Evolutionary conservation across 2,329 filamentous ascomycete species (phyloP).

Genomic region (Fusarium xyrophilum): DNA sequence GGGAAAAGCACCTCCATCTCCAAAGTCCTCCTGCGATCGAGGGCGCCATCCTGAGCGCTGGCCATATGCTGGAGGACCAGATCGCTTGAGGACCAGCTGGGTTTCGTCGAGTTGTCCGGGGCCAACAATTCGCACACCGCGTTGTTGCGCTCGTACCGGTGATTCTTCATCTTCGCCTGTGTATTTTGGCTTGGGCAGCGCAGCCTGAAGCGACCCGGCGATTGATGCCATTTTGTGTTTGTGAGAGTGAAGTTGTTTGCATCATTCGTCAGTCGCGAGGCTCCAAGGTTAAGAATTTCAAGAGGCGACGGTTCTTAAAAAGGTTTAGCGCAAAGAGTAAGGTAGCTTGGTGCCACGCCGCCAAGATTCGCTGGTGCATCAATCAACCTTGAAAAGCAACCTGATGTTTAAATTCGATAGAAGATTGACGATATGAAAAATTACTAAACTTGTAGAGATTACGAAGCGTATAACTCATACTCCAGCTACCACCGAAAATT

Average conservation of each 20-base stretch:
- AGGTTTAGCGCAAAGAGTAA: slow-evolving; percentile 41
- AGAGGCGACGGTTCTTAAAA: slow-evolving; percentile 41
- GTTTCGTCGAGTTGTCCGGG: slow-evolving; percentile 81
- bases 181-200: slow-evolving; percentile 89
- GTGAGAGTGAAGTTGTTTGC: slow-evolving; percentile 34
- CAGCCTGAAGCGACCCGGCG: slow-evolving; percentile 74
- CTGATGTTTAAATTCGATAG: background rate
- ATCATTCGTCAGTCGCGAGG: slow-evolving; percentile 31
- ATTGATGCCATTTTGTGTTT: slow-evolving; percentile 66
- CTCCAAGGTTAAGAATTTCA: slow-evolving; percentile 44
- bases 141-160: slow-evolving; percentile 72
- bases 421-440: background rate
- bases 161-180: slow-evolving; percentile 87
- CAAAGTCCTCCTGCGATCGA: slow-evolving; percentile 87
- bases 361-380: slow-evolving; percentile 1
- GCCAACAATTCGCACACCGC: slow-evolving; percentile 82
- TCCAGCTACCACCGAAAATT: background rate
- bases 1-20: slow-evolving; percentile 94
- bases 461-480: background rate
- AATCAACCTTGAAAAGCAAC: background rate
- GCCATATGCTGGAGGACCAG: slow-evolving; percentile 86
- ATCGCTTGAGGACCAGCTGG: slow-evolving; percentile 82
- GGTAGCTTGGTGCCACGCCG: background rate
- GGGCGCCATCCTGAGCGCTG: slow-evolving; percentile 91
- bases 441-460: background rate